Evolutionary conservation across 768 basidiomycete genomes (phyloP).

Genomic region (Mycena metata): DNA sequence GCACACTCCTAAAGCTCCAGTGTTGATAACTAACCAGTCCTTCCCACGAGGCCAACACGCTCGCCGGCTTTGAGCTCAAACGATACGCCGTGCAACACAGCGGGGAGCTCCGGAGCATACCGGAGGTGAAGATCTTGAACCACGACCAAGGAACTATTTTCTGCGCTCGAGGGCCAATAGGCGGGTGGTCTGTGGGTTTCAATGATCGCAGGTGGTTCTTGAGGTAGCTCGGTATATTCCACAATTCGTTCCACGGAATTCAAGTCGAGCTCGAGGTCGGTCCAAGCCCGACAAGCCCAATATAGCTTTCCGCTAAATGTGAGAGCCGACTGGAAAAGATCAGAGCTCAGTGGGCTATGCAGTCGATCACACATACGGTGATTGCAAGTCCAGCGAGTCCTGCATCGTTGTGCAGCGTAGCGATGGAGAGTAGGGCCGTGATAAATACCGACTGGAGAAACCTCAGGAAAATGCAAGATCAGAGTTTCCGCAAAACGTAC

Average conservation of each 20-base stretch:
- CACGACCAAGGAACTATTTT: constrained; percentile 66
- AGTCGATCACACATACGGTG: constrained; percentile 29
- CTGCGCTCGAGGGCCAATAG: constrained; percentile 91
- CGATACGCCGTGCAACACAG: constrained; percentile 83
- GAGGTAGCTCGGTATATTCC: constrained; percentile 91
- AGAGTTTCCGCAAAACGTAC: too few species aligned
- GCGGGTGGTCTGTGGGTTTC: constrained; percentile 85
- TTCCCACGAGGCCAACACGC: constrained; percentile 83
- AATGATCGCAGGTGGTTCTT: constrained; percentile 85
- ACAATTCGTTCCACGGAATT: constrained; percentile 88
- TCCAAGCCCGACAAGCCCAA: constrained; percentile 16
- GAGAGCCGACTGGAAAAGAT: constrained; percentile 26
- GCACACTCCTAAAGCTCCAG: background rate
- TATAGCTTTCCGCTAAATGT: constrained; percentile 29
- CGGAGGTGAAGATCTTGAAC: constrained; percentile 87
- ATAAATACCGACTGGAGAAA: constrained; percentile 66
- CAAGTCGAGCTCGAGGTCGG: constrained; percentile 29
- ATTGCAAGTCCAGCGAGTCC: constrained; percentile 70
- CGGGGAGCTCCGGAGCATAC: constrained; percentile 88
- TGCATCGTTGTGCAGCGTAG: constrained; percentile 63
- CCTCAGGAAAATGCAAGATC: too few species aligned
- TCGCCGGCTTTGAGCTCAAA: constrained; percentile 81
- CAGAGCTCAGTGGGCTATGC: too few species aligned
- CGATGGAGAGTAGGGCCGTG: constrained; percentile 83
- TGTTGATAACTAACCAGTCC: constrained; percentile 51